Base-by-base conservation (phyloP, 257 asterid genomes). In the Verbena officinalis region DNA sequence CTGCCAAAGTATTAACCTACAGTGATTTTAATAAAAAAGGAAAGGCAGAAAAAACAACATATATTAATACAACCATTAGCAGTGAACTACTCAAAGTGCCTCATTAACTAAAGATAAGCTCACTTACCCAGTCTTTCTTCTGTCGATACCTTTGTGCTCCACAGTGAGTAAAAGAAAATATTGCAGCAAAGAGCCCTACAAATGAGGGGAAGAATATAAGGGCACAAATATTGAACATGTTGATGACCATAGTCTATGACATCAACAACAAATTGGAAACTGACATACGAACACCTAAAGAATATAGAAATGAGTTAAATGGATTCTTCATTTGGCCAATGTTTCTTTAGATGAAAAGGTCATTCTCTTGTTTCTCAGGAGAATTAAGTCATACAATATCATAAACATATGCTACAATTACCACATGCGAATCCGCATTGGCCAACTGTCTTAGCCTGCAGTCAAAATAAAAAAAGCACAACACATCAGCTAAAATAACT, bases 61-160 rank as follows among this genome's bases (percentile, higher is more conserved):
- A 48, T 34, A 33, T 64, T 62, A 65, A 58, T 20, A 42, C 27
- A 48, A 10, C 14, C 36, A 51, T 43, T 55, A 53, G 36, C n/a
- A 48, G 33, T 30, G 24, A 34, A 56, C 44, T 53, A 52, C 55
- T 36, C 11, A 15, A 61, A 12, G 17, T 33, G 17, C 14, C n/a
- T 50, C 50, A 30, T 13, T 36, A 67, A 22, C 64, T 11, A 16
- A 45, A 70, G 23, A 27, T 23, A 39, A 15, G 56, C 67, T 55
- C 57, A 84, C 98, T 83, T 62, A 92, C 98, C 98, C 94, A 85
- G 80, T 92, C 98, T 58, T 83, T 80, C 80, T 61, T 76, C 80
- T 73, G 74, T 60, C 96, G 84, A 67, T 92, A 89, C 59, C 88
- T 82, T 80, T 90, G 93, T 43, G 90, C 38, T 67, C 91, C 95